Evolutionary conservation across 2,329 filamentous ascomycete genomes (phyloP).

Genomic region (Fusarium longipes): DNA sequence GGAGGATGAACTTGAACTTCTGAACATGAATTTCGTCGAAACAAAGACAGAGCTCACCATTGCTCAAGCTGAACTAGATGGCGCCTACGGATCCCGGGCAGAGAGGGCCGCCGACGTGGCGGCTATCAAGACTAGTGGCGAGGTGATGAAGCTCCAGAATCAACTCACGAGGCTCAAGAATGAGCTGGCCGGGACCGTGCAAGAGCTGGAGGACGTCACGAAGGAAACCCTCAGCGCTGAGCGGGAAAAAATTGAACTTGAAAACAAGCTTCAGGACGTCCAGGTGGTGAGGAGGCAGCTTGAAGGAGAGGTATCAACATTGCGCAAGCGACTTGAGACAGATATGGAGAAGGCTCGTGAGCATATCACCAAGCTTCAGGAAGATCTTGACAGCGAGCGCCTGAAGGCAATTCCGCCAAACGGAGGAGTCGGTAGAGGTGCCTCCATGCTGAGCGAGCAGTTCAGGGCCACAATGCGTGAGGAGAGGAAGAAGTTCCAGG

Average conservation of each 20-base stretch:
- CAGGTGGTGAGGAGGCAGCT: constrained; percentile 32
- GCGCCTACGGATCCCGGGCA: constrained; percentile 68
- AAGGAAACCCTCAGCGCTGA: constrained; percentile 63
- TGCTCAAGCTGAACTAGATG: constrained; percentile 70
- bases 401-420: constrained; percentile 56
- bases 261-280: constrained; percentile 52
- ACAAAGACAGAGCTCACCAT: constrained; percentile 72
- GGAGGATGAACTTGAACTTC: constrained; percentile 62
- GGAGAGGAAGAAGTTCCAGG: constrained; percentile 67
- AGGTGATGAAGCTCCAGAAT: constrained; percentile 58
- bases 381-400: constrained; percentile 63
- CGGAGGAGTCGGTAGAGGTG: constrained; percentile 54
- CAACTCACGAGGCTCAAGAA: constrained; percentile 63
- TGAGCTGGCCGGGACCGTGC: constrained; percentile 62
- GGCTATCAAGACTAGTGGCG: constrained; percentile 61
- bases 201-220: constrained; percentile 65
- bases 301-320: constrained; percentile 41
- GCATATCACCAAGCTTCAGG: constrained; percentile 57
- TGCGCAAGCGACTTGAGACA: constrained; percentile 54
- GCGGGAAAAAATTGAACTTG: constrained; percentile 59
- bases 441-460: constrained; percentile 66
- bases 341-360: constrained; percentile 54
- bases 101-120: constrained; percentile 69
- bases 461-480: constrained; percentile 67
- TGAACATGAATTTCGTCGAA: constrained; percentile 65